These are phyloP conservation scores for Aspergillus uvarum DNA, from an alignment of 2,329 filamentous ascomycete species.

Conservation along the genomic window DNA sequence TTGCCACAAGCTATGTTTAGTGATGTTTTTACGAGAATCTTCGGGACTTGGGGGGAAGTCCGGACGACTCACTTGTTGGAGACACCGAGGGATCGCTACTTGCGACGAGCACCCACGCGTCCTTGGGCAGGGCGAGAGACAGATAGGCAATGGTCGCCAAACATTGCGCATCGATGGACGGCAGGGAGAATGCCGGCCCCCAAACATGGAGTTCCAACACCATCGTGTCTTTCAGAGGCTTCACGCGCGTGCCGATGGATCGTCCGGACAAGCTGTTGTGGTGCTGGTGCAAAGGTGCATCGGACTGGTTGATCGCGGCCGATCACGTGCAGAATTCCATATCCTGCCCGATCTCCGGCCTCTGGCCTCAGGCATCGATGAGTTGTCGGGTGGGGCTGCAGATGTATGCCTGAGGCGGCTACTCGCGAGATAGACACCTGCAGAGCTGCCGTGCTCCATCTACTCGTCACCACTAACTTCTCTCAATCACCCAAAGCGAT, in stretches of 20 bases:
- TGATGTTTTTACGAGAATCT: no score
- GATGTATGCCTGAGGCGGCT: not conserved
- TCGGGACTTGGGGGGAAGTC: no score
- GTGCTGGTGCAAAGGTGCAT: not conserved
- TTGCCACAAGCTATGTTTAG: not conserved
- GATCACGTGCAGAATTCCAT: not conserved
- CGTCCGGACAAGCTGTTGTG: constrained; percentile 1
- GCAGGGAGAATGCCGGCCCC: constrained; percentile 82
- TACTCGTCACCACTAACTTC: not conserved
- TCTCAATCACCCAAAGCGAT: not conserved
- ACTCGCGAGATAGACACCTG: not conserved
- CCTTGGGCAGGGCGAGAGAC: constrained; percentile 58
- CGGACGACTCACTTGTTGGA: constrained; percentile 60
- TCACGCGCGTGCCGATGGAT: not conserved
- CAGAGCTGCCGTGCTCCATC: not conserved
- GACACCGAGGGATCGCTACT: constrained; percentile 71
- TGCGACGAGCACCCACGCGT: constrained; percentile 69
- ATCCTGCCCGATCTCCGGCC: not conserved
- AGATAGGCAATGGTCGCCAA: constrained; percentile 80
- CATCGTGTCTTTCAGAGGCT: constrained; percentile 36
- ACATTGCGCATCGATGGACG: constrained; percentile 90
- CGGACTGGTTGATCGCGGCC: not conserved
- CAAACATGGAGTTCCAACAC: constrained; percentile 80
- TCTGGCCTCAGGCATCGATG: not conserved
- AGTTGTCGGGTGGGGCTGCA: not conserved